phyloP scores from a whole-genome alignment of 176 grass and related monocot species.

The Musa acuminata region DNA sequence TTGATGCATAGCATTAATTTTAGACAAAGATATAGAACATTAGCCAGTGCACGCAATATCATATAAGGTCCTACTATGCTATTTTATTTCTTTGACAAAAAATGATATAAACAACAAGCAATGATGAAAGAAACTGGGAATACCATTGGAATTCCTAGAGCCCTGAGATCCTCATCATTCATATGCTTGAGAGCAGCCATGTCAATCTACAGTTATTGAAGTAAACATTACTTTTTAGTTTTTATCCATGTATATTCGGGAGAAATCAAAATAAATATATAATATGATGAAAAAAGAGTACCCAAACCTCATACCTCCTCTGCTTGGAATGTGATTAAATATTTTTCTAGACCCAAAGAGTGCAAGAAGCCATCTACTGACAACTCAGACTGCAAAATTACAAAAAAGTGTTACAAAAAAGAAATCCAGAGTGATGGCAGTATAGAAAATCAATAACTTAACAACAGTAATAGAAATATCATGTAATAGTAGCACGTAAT shows the following conservation, averaged over 20 bases:
- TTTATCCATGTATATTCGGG: constrained; percentile 8
- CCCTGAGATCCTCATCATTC: constrained; percentile 89
- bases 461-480: background rate
- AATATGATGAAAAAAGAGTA: background rate
- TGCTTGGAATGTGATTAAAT: constrained; percentile 76
- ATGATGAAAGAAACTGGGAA: background rate
- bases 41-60: too few relatives aligned
- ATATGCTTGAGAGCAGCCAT: constrained; percentile 91
- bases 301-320: constrained; percentile 50
- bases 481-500: background rate
- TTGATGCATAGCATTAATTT: background rate
- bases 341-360: constrained; percentile 88
- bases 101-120: constrained; percentile 6
- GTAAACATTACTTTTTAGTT: background rate
- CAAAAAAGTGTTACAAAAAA: too few relatives aligned
- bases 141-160: constrained; percentile 95
- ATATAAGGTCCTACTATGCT: too few relatives aligned
- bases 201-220: constrained; percentile 57
- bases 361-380: constrained; percentile 73
- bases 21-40: background rate
- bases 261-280: constrained; percentile 22
- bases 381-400: constrained; percentile 49
- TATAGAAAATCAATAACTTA: constrained; percentile 1
- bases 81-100: background rate
- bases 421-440: background rate